A percentile compares a stretch with the other conserved stretches of the same genome.
Evolutionary conservation across 1,284 basidiomycete species (phyloP).

Genomic region (Tylopilus sp.): DNA sequence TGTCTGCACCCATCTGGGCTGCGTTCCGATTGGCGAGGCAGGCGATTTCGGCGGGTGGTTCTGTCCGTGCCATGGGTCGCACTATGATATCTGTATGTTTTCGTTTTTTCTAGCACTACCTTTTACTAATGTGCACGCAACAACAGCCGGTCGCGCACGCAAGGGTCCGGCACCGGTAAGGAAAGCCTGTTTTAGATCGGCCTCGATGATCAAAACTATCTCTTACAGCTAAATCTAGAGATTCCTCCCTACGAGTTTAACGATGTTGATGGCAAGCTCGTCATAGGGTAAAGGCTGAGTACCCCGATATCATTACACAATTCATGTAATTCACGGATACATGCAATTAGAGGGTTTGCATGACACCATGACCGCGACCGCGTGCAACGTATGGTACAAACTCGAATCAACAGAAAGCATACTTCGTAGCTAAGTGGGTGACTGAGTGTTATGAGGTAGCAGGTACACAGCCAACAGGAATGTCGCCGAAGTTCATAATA

Average conservation of each 20-base stretch:
- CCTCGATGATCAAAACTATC: conserved; percentile 12
- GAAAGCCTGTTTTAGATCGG: conserved; percentile 13
- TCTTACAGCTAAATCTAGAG: conserved; percentile 85
- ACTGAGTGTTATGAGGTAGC: background rate
- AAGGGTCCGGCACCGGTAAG: conserved; percentile 91
- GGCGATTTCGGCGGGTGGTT: conserved; percentile 99
- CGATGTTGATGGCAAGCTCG: conserved; percentile 83
- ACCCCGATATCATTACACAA: conserved; percentile 12
- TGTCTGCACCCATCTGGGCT: conserved; percentile 98
- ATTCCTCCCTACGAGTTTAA: conserved; percentile 86
- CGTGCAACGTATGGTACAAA: background rate
- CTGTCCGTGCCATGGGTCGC: conserved; percentile 98
- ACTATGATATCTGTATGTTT: conserved; percentile 87
- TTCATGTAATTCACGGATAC: conserved; percentile 20
- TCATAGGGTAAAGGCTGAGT: conserved; percentile 71
- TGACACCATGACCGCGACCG: conserved; percentile 1
- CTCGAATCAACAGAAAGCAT: background rate
- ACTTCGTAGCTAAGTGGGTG: background rate
- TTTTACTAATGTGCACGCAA: conserved; percentile 12
- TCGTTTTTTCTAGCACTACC: conserved; percentile 4
- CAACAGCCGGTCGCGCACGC: conserved; percentile 83
- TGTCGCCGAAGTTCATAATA: background rate
- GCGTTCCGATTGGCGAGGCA: conserved; percentile 97
- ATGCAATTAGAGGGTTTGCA: conserved; percentile 25
- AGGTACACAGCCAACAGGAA: background rate